Percentiles rank a stretch among this genome's conserved stretches.
These are phyloP conservation scores for Ilyonectria mors-panacis DNA, from an alignment of 2,329 filamentous ascomycete species.

Conservation along the genomic window DNA sequence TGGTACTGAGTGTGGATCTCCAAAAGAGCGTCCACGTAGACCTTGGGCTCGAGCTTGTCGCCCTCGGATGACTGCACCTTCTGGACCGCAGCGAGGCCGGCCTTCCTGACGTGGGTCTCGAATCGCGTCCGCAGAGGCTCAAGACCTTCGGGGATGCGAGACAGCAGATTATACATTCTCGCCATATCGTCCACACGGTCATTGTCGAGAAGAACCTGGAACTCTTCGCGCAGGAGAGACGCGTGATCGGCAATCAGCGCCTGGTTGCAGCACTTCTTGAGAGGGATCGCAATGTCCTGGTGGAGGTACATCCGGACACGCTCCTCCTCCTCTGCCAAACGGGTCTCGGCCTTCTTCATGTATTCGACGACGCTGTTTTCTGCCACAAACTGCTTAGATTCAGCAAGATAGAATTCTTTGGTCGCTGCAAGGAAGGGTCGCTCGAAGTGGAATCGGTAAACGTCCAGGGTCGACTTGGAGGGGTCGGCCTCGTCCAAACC, in stretches of 20 bases:
- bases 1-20: slow-evolving; percentile 97
- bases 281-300: slow-evolving; percentile 84
- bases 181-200: slow-evolving; percentile 96
- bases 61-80: slow-evolving; percentile 90
- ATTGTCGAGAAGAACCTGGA: slow-evolving; percentile 93
- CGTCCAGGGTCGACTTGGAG: slow-evolving; percentile 93
- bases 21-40: slow-evolving; percentile 94
- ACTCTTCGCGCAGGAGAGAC: slow-evolving; percentile 89
- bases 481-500: slow-evolving; percentile 94
- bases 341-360: slow-evolving; percentile 98
- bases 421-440: slow-evolving; percentile 91
- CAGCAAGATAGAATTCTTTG: slow-evolving; percentile 86
- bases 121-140: slow-evolving; percentile 91
- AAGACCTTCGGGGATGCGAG: slow-evolving; percentile 89
- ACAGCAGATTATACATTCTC: slow-evolving; percentile 94
- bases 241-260: slow-evolving; percentile 93
- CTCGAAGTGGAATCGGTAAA: slow-evolving; percentile 95
- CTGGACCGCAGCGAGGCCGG: slow-evolving; percentile 88
- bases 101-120: slow-evolving; percentile 92
- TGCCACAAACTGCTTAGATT: slow-evolving; percentile 94
- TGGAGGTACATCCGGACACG: slow-evolving; percentile 94
- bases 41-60: slow-evolving; percentile 93
- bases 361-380: slow-evolving; percentile 99
- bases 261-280: slow-evolving; percentile 91
- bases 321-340: slow-evolving; percentile 93